phyloP scores from a whole-genome alignment of 2,329 filamentous ascomycete genomes.

The Aspergillus fijiensis region DNA sequence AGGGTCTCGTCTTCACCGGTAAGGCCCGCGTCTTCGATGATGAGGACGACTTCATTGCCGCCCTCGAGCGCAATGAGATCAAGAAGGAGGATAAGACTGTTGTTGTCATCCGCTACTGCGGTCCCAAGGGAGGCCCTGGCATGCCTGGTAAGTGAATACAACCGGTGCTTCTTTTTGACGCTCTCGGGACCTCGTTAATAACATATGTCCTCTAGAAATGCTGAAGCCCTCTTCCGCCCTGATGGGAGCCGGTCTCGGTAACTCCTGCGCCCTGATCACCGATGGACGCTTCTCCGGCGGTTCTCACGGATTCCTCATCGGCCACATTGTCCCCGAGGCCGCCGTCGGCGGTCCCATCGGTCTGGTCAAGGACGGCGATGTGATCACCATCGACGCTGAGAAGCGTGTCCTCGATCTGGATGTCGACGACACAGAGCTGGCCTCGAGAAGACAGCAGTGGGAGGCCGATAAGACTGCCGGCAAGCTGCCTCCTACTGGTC shows the following conservation, averaged over 20 bases:
- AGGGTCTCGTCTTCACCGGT: constrained; percentile 66
- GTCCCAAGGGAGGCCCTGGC: constrained; percentile 57
- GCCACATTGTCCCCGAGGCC: constrained; percentile 84
- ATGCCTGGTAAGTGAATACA: constrained; percentile 51
- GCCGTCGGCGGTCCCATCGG: constrained; percentile 82
- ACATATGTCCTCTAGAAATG: constrained; percentile 53
- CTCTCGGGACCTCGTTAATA: background rate
- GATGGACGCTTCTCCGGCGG: constrained; percentile 66
- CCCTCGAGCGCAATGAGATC: constrained; percentile 66
- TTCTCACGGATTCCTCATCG: constrained; percentile 82
- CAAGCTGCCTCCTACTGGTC: constrained; percentile 51
- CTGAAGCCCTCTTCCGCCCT: constrained; percentile 69
- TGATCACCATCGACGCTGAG: constrained; percentile 79
- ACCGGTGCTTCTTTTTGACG: background rate
- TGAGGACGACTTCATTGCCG: constrained; percentile 67
- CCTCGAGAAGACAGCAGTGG: constrained; percentile 59
- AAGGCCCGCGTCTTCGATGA: constrained; percentile 69
- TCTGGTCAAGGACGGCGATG: constrained; percentile 76
- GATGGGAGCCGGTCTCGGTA: constrained; percentile 69
- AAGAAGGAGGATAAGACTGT: constrained; percentile 76
- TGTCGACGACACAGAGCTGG: constrained; percentile 65
- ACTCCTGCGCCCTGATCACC: constrained; percentile 70
- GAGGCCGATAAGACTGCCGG: constrained; percentile 46
- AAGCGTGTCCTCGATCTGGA: constrained; percentile 65
- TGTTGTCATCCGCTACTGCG: constrained; percentile 67